These are phyloP conservation scores for Phytophthora sp. DNA, from an alignment of 352 stramenopile genomes.

Conservation along the genomic window DNA sequence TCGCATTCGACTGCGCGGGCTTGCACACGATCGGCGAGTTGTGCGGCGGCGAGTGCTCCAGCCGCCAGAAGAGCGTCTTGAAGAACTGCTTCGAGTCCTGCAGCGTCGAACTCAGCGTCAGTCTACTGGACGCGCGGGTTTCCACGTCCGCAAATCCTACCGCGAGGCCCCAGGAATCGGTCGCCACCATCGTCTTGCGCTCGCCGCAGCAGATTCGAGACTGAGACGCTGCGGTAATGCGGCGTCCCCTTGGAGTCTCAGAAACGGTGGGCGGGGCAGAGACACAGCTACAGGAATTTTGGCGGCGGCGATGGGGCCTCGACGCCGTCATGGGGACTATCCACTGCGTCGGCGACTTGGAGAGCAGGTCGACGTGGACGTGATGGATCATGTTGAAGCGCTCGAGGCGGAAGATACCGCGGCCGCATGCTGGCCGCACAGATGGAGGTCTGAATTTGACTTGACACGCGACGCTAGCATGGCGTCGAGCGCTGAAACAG, in stretches of 20 bases:
- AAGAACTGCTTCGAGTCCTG: slow-evolving; percentile 32
- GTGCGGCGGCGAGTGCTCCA: slow-evolving; percentile 17
- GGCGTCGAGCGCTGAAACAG: not conserved
- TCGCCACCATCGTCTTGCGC: slow-evolving; percentile 9
- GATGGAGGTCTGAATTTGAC: slow-evolving; percentile 1
- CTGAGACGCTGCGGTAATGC: slow-evolving; percentile 10
- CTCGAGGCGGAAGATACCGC: too few species aligned
- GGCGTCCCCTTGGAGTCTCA: not conserved
- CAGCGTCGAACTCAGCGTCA: not conserved
- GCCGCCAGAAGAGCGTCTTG: slow-evolving; percentile 24
- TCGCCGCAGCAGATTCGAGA: slow-evolving; percentile 5
- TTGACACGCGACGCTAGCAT: slow-evolving; percentile 6
- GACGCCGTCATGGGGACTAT: not conserved
- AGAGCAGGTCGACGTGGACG: not conserved
- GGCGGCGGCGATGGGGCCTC: not conserved
- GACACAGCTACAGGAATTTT: not conserved
- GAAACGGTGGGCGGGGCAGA: not conserved
- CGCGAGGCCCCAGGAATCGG: slow-evolving; percentile 15
- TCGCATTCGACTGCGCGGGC: not conserved
- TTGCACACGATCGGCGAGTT: slow-evolving; percentile 22
- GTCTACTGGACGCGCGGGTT: too few species aligned
- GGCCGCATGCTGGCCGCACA: too few species aligned
- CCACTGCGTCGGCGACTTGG: not conserved
- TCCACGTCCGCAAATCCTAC: slow-evolving; percentile 9
- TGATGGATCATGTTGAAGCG: not conserved